Conservation (phyloP, 164 flowering plant genomes). For the Tetrastigma voinierianum region DNA sequence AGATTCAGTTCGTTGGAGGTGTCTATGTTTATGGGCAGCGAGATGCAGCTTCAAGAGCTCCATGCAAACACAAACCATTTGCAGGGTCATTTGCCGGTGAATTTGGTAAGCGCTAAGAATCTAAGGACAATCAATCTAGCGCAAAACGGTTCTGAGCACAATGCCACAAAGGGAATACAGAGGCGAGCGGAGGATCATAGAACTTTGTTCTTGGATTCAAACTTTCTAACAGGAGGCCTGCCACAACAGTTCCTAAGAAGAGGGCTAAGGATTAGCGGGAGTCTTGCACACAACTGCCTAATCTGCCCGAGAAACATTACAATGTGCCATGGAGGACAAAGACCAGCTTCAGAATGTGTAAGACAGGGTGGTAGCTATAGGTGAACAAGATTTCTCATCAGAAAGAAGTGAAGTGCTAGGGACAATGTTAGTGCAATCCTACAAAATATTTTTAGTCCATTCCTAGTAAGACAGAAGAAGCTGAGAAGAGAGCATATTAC, state of each 20-base stretch:
- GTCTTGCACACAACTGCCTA: constrained; percentile 37
- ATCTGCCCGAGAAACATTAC: constrained; percentile 16
- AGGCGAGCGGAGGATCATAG: constrained; percentile 20
- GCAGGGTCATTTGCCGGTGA: constrained; percentile 30
- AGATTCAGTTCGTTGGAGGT: constrained; percentile 28
- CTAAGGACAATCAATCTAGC: constrained; percentile 23
- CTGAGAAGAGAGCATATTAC: no score
- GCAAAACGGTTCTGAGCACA: constrained; percentile 28
- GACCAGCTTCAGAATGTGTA: constrained; percentile 31
- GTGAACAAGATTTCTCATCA: background rate
- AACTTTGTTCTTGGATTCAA: constrained; percentile 31
- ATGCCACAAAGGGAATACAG: constrained; percentile 36
- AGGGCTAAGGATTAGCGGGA: constrained; percentile 15
- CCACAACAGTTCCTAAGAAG: constrained; percentile 21
- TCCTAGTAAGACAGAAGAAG: no score
- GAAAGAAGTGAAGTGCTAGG: no score
- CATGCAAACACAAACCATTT: constrained; percentile 33
- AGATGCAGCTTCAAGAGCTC: constrained; percentile 16
- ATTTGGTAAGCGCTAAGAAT: constrained; percentile 19
- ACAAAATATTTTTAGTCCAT: no score
- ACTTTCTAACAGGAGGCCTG: constrained; percentile 31
- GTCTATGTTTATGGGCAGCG: constrained; percentile 2
- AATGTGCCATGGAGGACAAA: constrained; percentile 33
- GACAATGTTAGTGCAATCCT: no score
- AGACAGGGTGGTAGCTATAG: constrained; percentile 5